phyloP scores from a whole-genome alignment of 2,329 filamentous ascomycete genomes.

The Conoideocrella luteorostrata region DNA sequence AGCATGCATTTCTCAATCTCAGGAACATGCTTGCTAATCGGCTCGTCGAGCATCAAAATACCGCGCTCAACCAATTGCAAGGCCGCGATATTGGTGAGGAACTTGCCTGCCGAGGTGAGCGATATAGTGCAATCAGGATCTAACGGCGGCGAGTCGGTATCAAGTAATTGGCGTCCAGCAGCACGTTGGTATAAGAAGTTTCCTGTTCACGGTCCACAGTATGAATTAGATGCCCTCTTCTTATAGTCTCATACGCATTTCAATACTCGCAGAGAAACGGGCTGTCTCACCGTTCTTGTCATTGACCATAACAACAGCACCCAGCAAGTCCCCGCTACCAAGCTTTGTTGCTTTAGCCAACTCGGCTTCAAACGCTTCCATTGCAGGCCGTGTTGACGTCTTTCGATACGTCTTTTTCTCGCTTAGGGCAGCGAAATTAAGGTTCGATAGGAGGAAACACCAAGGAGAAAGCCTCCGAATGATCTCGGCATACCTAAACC shows the following conservation, averaged over 20 bases:
- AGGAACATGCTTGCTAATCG: constrained; percentile 8
- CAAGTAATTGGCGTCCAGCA: constrained; percentile 9
- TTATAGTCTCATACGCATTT: constrained; percentile 2
- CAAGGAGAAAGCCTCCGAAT: background rate
- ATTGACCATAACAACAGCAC: constrained; percentile 9
- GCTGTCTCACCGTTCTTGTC: constrained; percentile 8
- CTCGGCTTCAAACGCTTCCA: constrained; percentile 8
- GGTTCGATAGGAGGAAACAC: constrained; percentile 3
- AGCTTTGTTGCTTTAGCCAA: constrained; percentile 6
- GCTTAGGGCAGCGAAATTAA: background rate
- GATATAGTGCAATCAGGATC: constrained; percentile 9
- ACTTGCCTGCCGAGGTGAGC: constrained; percentile 8
- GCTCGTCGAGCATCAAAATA: constrained; percentile 8
- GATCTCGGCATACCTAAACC: constrained; percentile 1
- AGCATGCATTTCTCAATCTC: constrained; percentile 10
- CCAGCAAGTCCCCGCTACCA: constrained; percentile 7
- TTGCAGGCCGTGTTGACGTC: constrained; percentile 4
- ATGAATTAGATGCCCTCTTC: constrained; percentile 6
- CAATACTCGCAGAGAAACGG: constrained; percentile 2
- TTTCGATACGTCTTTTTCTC: background rate
- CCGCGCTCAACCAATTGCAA: constrained; percentile 8
- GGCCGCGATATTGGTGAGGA: constrained; percentile 8
- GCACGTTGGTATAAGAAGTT: constrained; percentile 9
- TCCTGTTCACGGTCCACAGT: constrained; percentile 6
- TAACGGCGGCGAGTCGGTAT: constrained; percentile 7